Evolutionary conservation across 371 early-diverging fungal genomes (phyloP), one percentile per base, ranked within the genome.

Genomic region (Lichtheimia ornata): DNA sequence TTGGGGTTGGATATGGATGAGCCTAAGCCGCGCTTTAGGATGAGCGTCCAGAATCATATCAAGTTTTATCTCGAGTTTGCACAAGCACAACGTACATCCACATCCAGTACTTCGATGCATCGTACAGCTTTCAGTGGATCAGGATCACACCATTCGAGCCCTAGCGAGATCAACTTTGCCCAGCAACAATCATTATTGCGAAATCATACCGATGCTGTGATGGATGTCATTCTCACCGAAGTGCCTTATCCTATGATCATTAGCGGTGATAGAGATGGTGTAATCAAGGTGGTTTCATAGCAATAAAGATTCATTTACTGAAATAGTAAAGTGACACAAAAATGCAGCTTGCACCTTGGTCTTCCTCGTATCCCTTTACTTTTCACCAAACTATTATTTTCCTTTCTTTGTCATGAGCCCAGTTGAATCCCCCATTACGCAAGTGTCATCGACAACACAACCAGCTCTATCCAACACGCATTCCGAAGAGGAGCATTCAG

Each of bases 221-320:
- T 81, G 24, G 91, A 90, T 54, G 72, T 91, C 41, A 69, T 78
- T 9, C 53, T 91, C 45, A 90, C 91, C 5, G 89, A 87, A 59
- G 67, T 86, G 43, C 92, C 94, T 0, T 89, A 87, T 66, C 89
- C 89, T 44, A 87, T 92, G 87, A 66, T 92, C 13, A 87, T 94
- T 20, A 84, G 86, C 56, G 87, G 84, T n/a, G 89, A 90, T 56
- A 74, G 91, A 40, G 92, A 93, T 70, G 94, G 94, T 20, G 86
- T 90, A 22, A 85, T 94, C 43, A 92, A 92, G 58, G 87, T 93
- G 24, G 75, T 85, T 42, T 71, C 80, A 27, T 84, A 72, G 27
- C 27, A 22, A 52, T 52, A 20, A 52, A 52, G 24, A 22, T 51
- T 27, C 27, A 24, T 45, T 15, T 20, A 47, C n/a, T 47, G 14